Conservation (phyloP, 257 asterid genomes). For the Eustoma russellianum region DNA sequence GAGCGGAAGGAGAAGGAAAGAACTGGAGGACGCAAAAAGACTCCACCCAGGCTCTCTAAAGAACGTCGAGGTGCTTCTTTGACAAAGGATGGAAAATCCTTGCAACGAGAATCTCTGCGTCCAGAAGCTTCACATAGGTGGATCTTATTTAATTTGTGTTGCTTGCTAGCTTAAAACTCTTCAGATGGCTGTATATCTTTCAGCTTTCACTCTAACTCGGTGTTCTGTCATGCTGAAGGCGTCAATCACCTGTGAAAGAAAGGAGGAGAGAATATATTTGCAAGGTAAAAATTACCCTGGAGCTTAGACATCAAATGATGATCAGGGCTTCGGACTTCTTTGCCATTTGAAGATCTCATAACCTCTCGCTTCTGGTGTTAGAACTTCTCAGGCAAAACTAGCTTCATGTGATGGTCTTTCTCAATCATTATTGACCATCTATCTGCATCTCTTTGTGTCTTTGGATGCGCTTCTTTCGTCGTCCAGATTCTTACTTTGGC, state of each 20-base stretch:
- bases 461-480: not conserved
- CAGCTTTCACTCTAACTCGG: conserved; percentile 57
- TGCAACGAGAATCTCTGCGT: conserved; percentile 72
- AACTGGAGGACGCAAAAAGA: conserved; percentile 57
- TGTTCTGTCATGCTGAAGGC: conserved; percentile 95
- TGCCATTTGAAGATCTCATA: conserved; percentile 1
- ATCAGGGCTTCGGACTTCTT: conserved; percentile 15
- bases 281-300: conserved; percentile 75
- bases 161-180: conserved; percentile 47
- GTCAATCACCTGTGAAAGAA: conserved; percentile 82
- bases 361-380: conserved; percentile 5
- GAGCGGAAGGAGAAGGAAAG: conserved; percentile 65
- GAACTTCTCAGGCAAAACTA: conserved; percentile 6
- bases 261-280: conserved; percentile 88
- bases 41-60: conserved; percentile 70
- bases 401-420: not conserved
- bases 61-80: conserved; percentile 68
- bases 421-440: too few relatives aligned
- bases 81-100: conserved; percentile 62
- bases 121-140: conserved; percentile 87
- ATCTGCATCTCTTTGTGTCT: too few relatives aligned
- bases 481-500: not conserved
- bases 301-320: conserved; percentile 39
- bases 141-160: conserved; percentile 55
- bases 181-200: conserved; percentile 54